Evolutionary conservation across 495 filamentous ascomycete genomes (phyloP), one percentile per base, ranked within the genome.

Genomic region (Astrocystis sublimbata): DNA sequence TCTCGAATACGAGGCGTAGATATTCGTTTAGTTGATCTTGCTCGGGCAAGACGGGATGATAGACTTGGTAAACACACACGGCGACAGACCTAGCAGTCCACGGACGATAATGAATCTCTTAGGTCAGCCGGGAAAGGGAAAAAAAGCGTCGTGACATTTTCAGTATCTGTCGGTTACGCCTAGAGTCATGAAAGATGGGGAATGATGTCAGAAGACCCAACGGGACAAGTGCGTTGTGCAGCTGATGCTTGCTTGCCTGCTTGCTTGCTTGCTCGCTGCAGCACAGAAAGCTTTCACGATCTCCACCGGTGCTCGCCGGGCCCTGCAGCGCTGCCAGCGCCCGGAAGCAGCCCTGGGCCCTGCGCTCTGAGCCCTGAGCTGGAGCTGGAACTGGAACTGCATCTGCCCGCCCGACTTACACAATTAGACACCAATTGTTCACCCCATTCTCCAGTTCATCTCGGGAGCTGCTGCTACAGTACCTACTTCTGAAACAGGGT

Each of bases 121-220:
- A n/a, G n/a, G 38, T 24, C 17, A 31, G 23, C 19, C n/a, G n/a
- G n/a, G 4, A 28, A 56, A 36, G 19, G 24, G 6, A 36, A 3
- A 6, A 36, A 3, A 38, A 30, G 52, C 19, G 31, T 56, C 23
- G 28, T 42, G 35, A 42, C 23, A 15, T 30, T 21, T 21, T n/a
- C n/a, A n/a, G n/a, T 35, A 15, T 45, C 21, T 17, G 19, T 23
- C 19, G 15, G 46, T 2, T 1, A 62, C 31, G 24, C n/a, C n/a
- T 8, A 62, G 51, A 56, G 60, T 49, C 60, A 62, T 41, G 28
- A 62, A 62, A 56, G 38, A 55, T 45, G 60, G 41, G 38, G 51
- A 55, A 62, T 62, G 60, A 62, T 62, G 60, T 62, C 60, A 62
- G 36, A 41, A 47, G 40, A 36, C n/a, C n/a, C 21, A 58, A 17